Evolutionary conservation across 1,284 basidiomycete genomes (phyloP), one percentile per base, ranked within the genome.

Genomic region (Rhizopogon hawkerae): DNA sequence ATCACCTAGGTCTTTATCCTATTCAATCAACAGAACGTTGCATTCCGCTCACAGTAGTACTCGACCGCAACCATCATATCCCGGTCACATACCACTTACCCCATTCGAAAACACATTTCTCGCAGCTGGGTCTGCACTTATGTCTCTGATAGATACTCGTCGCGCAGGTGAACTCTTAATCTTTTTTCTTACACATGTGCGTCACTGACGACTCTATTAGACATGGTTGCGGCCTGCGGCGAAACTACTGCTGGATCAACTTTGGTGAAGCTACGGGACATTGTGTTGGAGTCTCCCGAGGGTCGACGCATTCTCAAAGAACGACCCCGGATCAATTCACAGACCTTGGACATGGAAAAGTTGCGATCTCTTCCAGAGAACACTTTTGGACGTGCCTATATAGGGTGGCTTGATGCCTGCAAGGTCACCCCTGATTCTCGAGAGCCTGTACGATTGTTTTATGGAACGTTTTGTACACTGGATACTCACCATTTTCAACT

Each of bases 361-460:
- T 74, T 92, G 2, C 75, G 76, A 0, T 64, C 72, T 34, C 75
- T 93, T 38, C 81, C 84, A 1, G 81, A 89, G 49, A 89, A 87
- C 1, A 91, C 89, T 0, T 84, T 98, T 56, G 96, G 95, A 2
- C 72, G 82, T 52, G 83, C 89, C 49, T 98, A 98, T 67, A 76
- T 85, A 49, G 87, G 85, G 48, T 99, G 96, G 95, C 76, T 98
- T 3, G 82, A 91, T 54, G 76, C 85, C 37, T 92, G 90, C 65
- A 82, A 84, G 3, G 87, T 98, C n/a, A 93, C 90, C 1, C 96
- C 96, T 5, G 96, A 99, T 67, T 94, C 94, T 36, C 75, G 95
- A 52, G 89, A 89, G 60, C 85, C 89, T 5, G 94, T 95, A 59
- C 58, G 88, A 67, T 7, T 26, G 29, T 35, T 18, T 33, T 14